Evolutionary conservation across 2,329 filamentous ascomycete species (phyloP).

Genomic region (Aspergillus sp.): DNA sequence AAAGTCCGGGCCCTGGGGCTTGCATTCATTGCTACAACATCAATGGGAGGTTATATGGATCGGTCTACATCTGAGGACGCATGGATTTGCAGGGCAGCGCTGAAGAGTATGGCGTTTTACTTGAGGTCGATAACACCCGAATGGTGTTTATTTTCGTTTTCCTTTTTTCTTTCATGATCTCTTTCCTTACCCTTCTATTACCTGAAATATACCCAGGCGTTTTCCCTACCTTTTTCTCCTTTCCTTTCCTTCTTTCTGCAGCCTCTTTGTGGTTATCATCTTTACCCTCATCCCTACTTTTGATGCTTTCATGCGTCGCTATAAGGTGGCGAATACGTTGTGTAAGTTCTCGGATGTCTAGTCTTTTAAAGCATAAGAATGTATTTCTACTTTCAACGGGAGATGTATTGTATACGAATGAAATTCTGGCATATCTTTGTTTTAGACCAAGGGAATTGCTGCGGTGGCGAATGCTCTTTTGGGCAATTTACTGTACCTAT

Average conservation of each 20-base stretch:
- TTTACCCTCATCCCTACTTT: slow-evolving; percentile 2
- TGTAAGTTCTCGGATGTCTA: neutral
- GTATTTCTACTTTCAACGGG: neutral
- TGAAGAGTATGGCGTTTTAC: slow-evolving; percentile 34
- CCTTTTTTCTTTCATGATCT: slow-evolving; percentile 21
- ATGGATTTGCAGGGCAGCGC: slow-evolving; percentile 19
- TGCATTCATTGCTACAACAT: slow-evolving; percentile 19
- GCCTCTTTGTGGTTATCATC: neutral
- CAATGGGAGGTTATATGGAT: slow-evolving; percentile 23
- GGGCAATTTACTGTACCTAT: neutral
- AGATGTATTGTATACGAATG: neutral
- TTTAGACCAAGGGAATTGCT: neutral
- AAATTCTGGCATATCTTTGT: neutral
- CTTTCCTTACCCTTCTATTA: slow-evolving; percentile 21
- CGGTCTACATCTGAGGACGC: slow-evolving; percentile 24
- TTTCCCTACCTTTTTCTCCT: slow-evolving; percentile 17
- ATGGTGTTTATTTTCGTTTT: slow-evolving; percentile 32
- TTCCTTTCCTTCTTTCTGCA: slow-evolving; percentile 4
- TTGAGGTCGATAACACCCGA: slow-evolving; percentile 26
- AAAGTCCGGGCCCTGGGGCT: slow-evolving; percentile 20
- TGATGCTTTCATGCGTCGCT: neutral
- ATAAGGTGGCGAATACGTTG: neutral
- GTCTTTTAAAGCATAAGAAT: neutral
- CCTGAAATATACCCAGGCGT: slow-evolving; percentile 38
- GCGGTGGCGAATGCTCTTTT: neutral